Evolutionary conservation across 768 basidiomycete genomes (phyloP), one percentile per base, ranked within the genome.

Genomic region (Rhodotorula sphaerocarpa): DNA sequence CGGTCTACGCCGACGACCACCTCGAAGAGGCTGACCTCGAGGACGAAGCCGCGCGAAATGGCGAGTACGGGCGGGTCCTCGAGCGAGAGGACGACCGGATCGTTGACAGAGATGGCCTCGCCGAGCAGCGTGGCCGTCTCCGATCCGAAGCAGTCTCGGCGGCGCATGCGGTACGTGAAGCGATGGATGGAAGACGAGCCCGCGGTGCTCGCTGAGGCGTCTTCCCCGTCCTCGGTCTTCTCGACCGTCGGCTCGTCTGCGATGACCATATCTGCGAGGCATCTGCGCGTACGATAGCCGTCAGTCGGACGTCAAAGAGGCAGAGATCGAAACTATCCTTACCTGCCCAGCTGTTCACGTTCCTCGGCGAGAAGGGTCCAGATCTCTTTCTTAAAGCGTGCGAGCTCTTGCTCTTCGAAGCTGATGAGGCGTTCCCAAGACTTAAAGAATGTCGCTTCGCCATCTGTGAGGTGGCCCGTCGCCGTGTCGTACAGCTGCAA

Each of bases 281-380:
- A 95, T 46, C 78, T 77, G 59, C 0, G 0, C 1, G 25, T 16
- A 1, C 3, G 45, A 55, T 7, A 55, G 57, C 18, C 1, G 20
- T 2, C 4, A 3, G 27, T 23, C 7, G 4, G 5, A 23, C 3
- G 14, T 41, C 31, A 23, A 43, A 34, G 7, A 43, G n/a, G 21
- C 25, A 25, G 14, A 27, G 39, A 5, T 21, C 5, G n/a, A 33
- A n/a, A 36, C 18, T 14, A 25, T 27, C 63, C 75, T 48, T 33
- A 76, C 66, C 91, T 79, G 4, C 95, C 95, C 45, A 81, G 82
- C 57, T 77, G 80, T 74, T 90, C 88, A 58, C 95, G 80, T 70
- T 91, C 85, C 23, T 75, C 77, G 0, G 90, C 89, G 10, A 81
- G 81, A 80, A 93, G 82, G 0, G 88, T 91, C 95, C 95, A 99